phyloP scores from a whole-genome alignment of 768 basidiomycete genomes.

The Pisolithus microcarpus region DNA sequence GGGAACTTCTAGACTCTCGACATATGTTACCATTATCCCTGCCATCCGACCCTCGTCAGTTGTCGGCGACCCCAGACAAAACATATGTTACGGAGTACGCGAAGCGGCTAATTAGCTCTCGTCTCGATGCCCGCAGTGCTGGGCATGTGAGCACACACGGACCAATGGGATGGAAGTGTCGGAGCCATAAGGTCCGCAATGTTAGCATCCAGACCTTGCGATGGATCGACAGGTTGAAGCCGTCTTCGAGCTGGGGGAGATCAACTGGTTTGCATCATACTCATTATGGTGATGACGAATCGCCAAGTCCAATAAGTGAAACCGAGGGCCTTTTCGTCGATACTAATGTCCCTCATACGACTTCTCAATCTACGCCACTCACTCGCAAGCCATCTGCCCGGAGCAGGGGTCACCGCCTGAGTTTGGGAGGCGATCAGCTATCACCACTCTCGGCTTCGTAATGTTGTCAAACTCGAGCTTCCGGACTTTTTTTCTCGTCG shows the following conservation, averaged over 20 bases:
- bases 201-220: constrained; percentile 53
- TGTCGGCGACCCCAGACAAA: constrained; percentile 61
- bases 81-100: constrained; percentile 14
- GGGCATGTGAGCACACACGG: constrained; percentile 35
- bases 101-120: constrained; percentile 12
- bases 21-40: constrained; percentile 87
- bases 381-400: constrained; percentile 60
- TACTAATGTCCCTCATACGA: constrained; percentile 28
- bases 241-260: constrained; percentile 47
- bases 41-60: constrained; percentile 71
- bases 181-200: constrained; percentile 54
- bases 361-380: constrained; percentile 41
- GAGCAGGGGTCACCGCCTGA: constrained; percentile 44
- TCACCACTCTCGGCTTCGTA: constrained; percentile 6
- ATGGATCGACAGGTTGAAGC: constrained; percentile 63
- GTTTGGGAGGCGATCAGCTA: constrained; percentile 31
- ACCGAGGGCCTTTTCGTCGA: constrained; percentile 28
- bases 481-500: too few species aligned
- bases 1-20: constrained; percentile 87
- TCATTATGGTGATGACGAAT: constrained; percentile 24
- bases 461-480: neutral
- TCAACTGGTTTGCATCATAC: constrained; percentile 28
- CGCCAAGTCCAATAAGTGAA: constrained; percentile 28
- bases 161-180: constrained; percentile 52
- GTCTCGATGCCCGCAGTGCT: constrained; percentile 29